A percentile compares a stretch with the other conserved stretches of the same genome.
Conservation (phyloP, 108 stramenopile genomes). For the Epithemia pelagica region DNA sequence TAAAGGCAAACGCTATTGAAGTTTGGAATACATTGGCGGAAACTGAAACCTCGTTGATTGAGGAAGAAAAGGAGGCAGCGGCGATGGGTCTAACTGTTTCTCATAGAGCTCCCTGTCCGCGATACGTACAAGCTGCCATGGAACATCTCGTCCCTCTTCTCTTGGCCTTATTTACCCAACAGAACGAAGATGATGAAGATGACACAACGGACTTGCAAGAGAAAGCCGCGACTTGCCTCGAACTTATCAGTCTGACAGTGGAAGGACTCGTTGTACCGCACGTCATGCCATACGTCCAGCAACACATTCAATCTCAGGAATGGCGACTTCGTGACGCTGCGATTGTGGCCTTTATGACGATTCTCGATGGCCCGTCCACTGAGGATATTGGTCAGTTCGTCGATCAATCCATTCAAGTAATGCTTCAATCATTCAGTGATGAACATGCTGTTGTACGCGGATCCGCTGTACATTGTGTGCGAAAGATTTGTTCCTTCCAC, state of each 20-base stretch:
- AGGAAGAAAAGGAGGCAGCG: slow-evolving; percentile 46
- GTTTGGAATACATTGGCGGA: slow-evolving; percentile 93
- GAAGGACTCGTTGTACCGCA: slow-evolving; percentile 74
- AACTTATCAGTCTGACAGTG: slow-evolving; percentile 69
- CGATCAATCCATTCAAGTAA: slow-evolving; percentile 75
- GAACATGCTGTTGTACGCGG: slow-evolving; percentile 81
- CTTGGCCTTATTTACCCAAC: slow-evolving; percentile 79
- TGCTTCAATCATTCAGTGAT: slow-evolving; percentile 73
- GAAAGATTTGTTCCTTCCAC: slow-evolving; percentile 87
- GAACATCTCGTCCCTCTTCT: slow-evolving; percentile 77
- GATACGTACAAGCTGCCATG: slow-evolving; percentile 75
- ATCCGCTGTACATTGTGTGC: slow-evolving; percentile 87
- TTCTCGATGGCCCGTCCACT: slow-evolving; percentile 80
- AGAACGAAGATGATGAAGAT: slow-evolving; percentile 86
- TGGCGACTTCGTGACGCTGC: slow-evolving; percentile 92
- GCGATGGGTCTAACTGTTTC: slow-evolving; percentile 30
- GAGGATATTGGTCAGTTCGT: slow-evolving; percentile 75
- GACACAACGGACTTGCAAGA: slow-evolving; percentile 81
- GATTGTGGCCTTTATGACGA: slow-evolving; percentile 89
- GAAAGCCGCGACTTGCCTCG: slow-evolving; percentile 84
- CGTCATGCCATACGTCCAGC: slow-evolving; percentile 85
- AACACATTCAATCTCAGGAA: slow-evolving; percentile 77
- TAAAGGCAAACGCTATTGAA: slow-evolving; percentile 87
- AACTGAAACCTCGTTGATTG: slow-evolving; percentile 81
- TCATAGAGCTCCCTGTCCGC: slow-evolving; percentile 33